Evolutionary conservation across 192 early-diverging fungal species (phyloP).

Genomic region (Cladochytrium replicatum): DNA sequence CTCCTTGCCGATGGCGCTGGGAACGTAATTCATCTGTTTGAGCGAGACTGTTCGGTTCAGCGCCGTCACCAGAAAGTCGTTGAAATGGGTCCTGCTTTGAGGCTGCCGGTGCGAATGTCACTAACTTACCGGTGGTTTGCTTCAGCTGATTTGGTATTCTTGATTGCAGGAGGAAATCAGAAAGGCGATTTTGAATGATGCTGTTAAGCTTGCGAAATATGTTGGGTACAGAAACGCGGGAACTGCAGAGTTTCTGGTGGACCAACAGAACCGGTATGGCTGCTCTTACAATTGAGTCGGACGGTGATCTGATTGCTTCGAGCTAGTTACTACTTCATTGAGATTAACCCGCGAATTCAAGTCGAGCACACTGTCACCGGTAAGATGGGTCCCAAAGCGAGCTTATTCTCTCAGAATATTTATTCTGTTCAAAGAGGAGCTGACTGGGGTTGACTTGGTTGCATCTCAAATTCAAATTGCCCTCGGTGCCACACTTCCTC

Average conservation of each 20-base stretch:
- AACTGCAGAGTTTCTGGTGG: slow-evolving; percentile 94
- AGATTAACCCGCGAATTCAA: slow-evolving; percentile 87
- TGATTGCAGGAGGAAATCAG: slow-evolving; percentile 38
- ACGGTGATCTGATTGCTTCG: slow-evolving; percentile 73
- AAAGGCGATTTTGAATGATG: slow-evolving; percentile 79
- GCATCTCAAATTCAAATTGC: slow-evolving; percentile 81
- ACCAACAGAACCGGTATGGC: slow-evolving; percentile 66
- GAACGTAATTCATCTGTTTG: slow-evolving; percentile 80
- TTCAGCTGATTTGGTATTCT: slow-evolving; percentile 3
- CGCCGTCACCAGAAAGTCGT: slow-evolving; percentile 84
- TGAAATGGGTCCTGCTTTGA: slow-evolving; percentile 73
- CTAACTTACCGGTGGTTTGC: too few species aligned
- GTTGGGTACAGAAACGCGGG: slow-evolving; percentile 93
- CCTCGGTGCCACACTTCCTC: slow-evolving; percentile 59
- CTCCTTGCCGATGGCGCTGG: slow-evolving; percentile 62
- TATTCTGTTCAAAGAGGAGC: slow-evolving; percentile 48
- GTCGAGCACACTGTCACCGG: slow-evolving; percentile 81
- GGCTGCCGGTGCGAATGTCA: slow-evolving; percentile 40
- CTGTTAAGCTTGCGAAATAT: slow-evolving; percentile 79
- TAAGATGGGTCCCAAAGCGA: background rate
- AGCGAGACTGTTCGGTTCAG: slow-evolving; percentile 87
- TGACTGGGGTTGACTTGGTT: slow-evolving; percentile 78
- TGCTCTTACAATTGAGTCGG: slow-evolving; percentile 68
- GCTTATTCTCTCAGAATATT: background rate
- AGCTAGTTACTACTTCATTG: slow-evolving; percentile 83